A percentile compares a stretch with the other conserved stretches of the same genome.
These are phyloP conservation scores for Zygnema cylindricum DNA, from an alignment of 139 green algal genomes.

Conservation along the genomic window DNA sequence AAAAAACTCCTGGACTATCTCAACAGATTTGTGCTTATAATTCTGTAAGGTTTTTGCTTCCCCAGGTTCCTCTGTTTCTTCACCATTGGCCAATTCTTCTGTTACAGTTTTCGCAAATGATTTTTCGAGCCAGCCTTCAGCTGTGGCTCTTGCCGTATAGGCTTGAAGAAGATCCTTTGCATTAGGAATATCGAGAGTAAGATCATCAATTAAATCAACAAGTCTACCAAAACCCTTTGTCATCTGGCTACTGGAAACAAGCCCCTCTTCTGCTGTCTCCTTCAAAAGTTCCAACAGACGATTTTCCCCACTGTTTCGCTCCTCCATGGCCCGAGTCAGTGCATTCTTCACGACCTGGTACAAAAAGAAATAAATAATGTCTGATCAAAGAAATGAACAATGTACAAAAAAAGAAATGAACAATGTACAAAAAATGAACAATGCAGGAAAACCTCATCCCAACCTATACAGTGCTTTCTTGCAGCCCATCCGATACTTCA, in stretches of 20 bases:
- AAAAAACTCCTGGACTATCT: slow-evolving; percentile 52
- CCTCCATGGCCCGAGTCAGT: slow-evolving; percentile 55
- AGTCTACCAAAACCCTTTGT: slow-evolving; percentile 60
- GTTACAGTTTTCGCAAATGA: not conserved
- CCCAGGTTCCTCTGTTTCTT: not conserved
- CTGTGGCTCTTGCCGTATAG: slow-evolving; percentile 22
- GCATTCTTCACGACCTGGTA: slow-evolving; percentile 52
- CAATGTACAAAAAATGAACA: too few relatives aligned
- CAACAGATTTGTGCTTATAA: slow-evolving; percentile 32
- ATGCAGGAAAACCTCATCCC: too few relatives aligned
- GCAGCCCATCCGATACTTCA: too few relatives aligned
- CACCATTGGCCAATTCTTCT: not conserved
- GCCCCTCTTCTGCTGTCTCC: slow-evolving; percentile 40
- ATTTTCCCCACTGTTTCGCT: slow-evolving; percentile 11
- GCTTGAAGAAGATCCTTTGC: slow-evolving; percentile 22
- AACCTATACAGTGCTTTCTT: too few relatives aligned
- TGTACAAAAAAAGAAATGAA: too few relatives aligned
- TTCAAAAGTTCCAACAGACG: slow-evolving; percentile 50
- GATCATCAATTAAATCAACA: slow-evolving; percentile 45
- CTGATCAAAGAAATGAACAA: too few relatives aligned
- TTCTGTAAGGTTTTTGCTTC: not conserved
- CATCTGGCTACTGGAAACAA: slow-evolving; percentile 60
- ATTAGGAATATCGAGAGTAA: slow-evolving; percentile 63
- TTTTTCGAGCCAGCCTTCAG: slow-evolving; percentile 30
- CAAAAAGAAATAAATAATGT: not conserved